Evolutionary conservation across 306 rosid genomes (phyloP).

Genomic region (Casuarina cunninghamiana): DNA sequence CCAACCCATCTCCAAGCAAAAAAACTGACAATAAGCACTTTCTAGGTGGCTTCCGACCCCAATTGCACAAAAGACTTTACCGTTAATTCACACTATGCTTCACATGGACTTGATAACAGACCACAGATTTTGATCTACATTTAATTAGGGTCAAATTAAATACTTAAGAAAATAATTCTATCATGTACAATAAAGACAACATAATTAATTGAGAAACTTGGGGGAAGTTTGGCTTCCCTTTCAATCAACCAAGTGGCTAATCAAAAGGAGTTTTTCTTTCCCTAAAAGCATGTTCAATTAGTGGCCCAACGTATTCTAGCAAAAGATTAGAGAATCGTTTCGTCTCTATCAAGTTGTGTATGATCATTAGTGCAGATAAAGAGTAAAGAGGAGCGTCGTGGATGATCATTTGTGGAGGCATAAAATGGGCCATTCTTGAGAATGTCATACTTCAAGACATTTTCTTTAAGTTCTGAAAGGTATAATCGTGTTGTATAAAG

Average conservation of each 20-base stretch:
- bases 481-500: too few species aligned
- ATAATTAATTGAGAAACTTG: not conserved
- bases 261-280: not conserved
- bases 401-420: not conserved
- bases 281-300: not conserved
- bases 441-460: too few species aligned
- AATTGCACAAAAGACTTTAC: not conserved
- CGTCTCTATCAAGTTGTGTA: not conserved
- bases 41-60: conserved; percentile 3
- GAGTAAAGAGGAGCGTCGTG: not conserved
- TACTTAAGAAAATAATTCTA: not conserved
- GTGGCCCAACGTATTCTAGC: not conserved
- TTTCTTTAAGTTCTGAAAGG: too few species aligned
- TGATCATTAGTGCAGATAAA: not conserved
- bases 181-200: not conserved
- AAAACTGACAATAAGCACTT: not conserved
- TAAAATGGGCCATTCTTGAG: not conserved
- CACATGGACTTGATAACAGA: not conserved
- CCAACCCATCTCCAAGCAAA: not conserved
- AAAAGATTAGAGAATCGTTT: not conserved
- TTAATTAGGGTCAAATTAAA: not conserved
- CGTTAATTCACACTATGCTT: not conserved
- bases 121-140: not conserved
- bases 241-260: not conserved
- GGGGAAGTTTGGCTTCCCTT: not conserved